Base-by-base conservation (phyloP, 768 basidiomycete species). In the Trametopsis cervina region DNA sequence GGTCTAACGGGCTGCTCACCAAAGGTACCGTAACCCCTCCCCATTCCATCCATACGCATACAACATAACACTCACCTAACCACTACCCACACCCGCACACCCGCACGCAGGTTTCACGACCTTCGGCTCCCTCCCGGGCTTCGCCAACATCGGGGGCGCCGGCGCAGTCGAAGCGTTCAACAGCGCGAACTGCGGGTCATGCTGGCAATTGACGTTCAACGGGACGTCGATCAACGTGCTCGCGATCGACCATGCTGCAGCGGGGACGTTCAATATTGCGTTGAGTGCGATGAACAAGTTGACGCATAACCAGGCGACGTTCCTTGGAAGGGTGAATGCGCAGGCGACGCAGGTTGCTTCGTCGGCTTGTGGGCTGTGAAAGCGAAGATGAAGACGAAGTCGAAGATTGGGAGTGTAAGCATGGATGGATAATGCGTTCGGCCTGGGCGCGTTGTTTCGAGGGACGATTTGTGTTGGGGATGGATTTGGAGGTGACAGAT, bases 131-230 rank as follows among this genome's bases (percentile, higher is more conserved):
- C 61, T 85, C 23, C 80, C 81, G 2, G 64, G 63, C 40, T 85
- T 81, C 68, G 80, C 82, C 0, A 59, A 67, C 60, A 78, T 85
- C 56, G 81, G 79, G 24, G 81, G 76, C 1, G 75, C 70, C 0
- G 65, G 69, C 13, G 77, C 71, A 29, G 66, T 84, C 47, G 61
- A 60, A 4, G 73, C 71, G 22, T 83, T 65, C 63, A 69, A 77
- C 58, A 81, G 78, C 1, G 50, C 60, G 1, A 64, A 67, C 38
- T 85, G 82, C 54, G 80, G 79, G 1, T 70, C 72, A 21, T 85
- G 83, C 63, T 85, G 80, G 80, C 46, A 69, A 49, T 58, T 84
- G 53, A 72, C 74, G 4, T 82, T 71, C 61, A 67, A 68, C 4
- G 67, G 67, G 18, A 69, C 51, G 47, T 71, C 58, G 45, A 67